Base-by-base conservation (phyloP, 1,284 basidiomycete genomes). In the Uromyces viciae-fabae region DNA sequence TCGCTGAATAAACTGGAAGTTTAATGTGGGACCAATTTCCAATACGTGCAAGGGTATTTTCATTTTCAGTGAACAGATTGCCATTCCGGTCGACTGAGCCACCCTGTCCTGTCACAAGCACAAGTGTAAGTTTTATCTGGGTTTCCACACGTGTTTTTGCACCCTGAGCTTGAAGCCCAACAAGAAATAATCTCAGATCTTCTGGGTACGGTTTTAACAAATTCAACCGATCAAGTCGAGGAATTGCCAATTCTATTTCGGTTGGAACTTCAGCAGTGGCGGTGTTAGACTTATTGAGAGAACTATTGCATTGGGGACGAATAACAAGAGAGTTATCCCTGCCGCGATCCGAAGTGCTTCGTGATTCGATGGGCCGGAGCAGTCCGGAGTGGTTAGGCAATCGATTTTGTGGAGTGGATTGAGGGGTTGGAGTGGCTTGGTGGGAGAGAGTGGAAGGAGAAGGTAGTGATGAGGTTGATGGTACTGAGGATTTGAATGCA, bases 131-230 rank as follows among this genome's bases (percentile, higher is more conserved):
- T 84, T 93, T 90, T 74, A 95, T 91, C 87, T 95, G 94, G 0
- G 94, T 97, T 86, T 97, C 95, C 31, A 97, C 94, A 33, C 94
- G 90, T 72, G 93, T 94, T 87, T 96, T 95, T n/a, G 94, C 92
- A 36, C 94, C 94, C 54, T 88, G 87, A 83, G 91, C 89, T 11
- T 94, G 93, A 58, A 97, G 90, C 83, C 91, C 94, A 54, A 94
- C 92, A 49, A 94, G 91, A 85, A 94, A 85, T 1, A 88, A 58
- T 62, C 49, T 75, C 40, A 75, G 58, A 31, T 75, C 73, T 43
- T 49, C 42, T 25, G 73, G 73, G 36, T 75, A 75, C 15, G 73
- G 38, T 40, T 62, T 43, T 42, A 17, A 64, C 8, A 64, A 40
- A 40, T 75, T 62, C 33, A 75, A 43, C 3, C 19, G 54, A 28